Percentiles rank a stretch among this genome's conserved stretches.
Evolutionary conservation across 164 flowering plant genomes (phyloP).

Genomic region (Berberis vulgaris): DNA sequence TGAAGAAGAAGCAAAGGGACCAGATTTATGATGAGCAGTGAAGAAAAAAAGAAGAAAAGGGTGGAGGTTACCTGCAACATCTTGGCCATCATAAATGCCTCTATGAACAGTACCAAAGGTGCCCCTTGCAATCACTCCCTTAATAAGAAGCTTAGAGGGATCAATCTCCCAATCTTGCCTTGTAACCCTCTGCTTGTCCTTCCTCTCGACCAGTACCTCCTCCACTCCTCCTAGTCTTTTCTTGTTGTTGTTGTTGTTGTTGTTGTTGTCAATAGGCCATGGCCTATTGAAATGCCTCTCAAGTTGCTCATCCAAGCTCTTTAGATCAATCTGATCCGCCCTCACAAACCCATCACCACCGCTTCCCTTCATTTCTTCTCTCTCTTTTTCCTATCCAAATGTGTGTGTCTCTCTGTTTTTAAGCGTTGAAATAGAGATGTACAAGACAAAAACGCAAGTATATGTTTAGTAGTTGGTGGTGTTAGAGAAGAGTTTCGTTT

Average conservation of each 20-base stretch:
- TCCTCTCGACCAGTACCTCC: background rate
- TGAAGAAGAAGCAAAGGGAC: too few species aligned
- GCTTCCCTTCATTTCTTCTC: slow-evolving; percentile 46
- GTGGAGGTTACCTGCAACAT: slow-evolving; percentile 15
- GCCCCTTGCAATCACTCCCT: slow-evolving; percentile 23
- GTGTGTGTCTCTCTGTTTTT: too few species aligned
- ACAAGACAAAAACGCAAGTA: too few species aligned
- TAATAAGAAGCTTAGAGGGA: slow-evolving; percentile 37
- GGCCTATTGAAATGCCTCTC: slow-evolving; percentile 65
- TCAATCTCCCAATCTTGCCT: slow-evolving; percentile 60
- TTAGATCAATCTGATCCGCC: slow-evolving; percentile 94
- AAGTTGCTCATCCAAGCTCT: slow-evolving; percentile 79
- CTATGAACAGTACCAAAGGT: slow-evolving; percentile 30
- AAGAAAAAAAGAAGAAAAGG: background rate
- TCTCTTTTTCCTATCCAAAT: background rate
- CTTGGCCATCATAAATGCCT: slow-evolving; percentile 24
- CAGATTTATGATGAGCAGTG: too few species aligned
- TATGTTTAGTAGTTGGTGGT: too few species aligned
- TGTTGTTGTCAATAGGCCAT: slow-evolving; percentile 53
- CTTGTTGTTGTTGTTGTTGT: slow-evolving; percentile 15
- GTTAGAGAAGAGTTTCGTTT: too few species aligned
- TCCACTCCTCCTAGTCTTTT: too few species aligned
- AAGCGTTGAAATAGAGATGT: too few species aligned
- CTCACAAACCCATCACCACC: slow-evolving; percentile 68
- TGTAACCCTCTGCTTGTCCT: background rate